Conservation (phyloP, 345 rosid genomes). For the Diplotaxis tenuifolia region DNA sequence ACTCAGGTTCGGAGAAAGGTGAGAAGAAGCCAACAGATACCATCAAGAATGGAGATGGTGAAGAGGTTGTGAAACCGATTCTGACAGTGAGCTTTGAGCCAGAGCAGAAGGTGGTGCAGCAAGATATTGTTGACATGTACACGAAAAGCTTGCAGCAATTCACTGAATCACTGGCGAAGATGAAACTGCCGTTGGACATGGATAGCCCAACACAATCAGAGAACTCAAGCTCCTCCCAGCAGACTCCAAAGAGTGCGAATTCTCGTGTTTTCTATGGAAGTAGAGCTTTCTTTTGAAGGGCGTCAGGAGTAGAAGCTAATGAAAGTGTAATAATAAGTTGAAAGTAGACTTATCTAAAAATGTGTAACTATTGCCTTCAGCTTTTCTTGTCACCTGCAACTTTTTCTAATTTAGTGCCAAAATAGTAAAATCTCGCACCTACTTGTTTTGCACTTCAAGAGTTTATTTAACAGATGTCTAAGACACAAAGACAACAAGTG, state of each 20-base stretch:
- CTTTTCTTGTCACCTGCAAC: constrained; percentile 22
- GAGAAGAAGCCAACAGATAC: constrained; percentile 32
- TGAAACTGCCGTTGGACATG: constrained; percentile 89
- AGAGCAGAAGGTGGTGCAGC: constrained; percentile 79
- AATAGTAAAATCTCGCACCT: not conserved
- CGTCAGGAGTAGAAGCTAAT: constrained; percentile 26
- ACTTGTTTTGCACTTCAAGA: not conserved
- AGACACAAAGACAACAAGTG: no score
- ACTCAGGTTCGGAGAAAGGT: constrained; percentile 39
- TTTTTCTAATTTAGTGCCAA: not conserved
- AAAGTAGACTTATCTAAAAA: constrained; percentile 26
- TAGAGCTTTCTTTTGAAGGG: constrained; percentile 81
- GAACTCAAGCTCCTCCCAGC: constrained; percentile 79
- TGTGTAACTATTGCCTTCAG: constrained; percentile 26
- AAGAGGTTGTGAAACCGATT: constrained; percentile 48
- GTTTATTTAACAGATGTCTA: no score
- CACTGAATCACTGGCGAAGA: constrained; percentile 93
- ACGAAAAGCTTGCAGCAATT: constrained; percentile 98
- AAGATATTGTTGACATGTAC: constrained; percentile 94
- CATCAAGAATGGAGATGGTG: constrained; percentile 37
- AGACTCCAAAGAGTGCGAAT: constrained; percentile 55
- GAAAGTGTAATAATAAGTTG: constrained; percentile 30
- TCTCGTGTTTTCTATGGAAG: constrained; percentile 97
- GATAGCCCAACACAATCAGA: constrained; percentile 74
- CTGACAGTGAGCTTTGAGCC: constrained; percentile 52